phyloP scores from a whole-genome alignment of 352 stramenopile genomes.

The Phytophthora capsici region DNA sequence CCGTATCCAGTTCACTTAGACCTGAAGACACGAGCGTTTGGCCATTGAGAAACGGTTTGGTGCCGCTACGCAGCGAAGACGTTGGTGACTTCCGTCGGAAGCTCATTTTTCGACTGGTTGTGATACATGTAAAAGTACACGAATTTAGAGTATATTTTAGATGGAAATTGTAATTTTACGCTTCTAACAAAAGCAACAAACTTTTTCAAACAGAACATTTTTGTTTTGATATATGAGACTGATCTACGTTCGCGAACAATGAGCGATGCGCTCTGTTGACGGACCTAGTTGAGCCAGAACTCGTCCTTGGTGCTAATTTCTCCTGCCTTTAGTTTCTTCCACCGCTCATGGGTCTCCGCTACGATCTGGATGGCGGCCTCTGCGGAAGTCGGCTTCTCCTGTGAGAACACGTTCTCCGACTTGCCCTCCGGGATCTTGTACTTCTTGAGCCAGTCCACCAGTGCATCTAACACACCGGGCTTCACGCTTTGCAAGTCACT shows the following conservation, averaged over 20 bases:
- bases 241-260: conserved; percentile 27
- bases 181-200: conserved; percentile 5
- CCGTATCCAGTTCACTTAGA: conserved; percentile 56
- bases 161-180: too few relatives aligned
- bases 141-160: too few relatives aligned
- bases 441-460: conserved; percentile 97
- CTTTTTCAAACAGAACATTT: conserved; percentile 37
- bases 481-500: conserved; percentile 93
- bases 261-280: conserved; percentile 18
- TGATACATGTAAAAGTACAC: too few relatives aligned
- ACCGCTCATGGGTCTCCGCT: conserved; percentile 68
- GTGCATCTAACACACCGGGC: conserved; percentile 87
- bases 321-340: conserved; percentile 70
- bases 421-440: conserved; percentile 99
- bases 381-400: conserved; percentile 61
- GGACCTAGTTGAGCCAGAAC: conserved; percentile 58
- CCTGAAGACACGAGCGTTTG: conserved; percentile 67
- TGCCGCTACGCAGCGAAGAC: conserved; percentile 10
- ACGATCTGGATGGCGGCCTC: conserved; percentile 74
- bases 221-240: conserved; percentile 31
- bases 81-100: conserved; percentile 7
- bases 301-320: conserved; percentile 68
- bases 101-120: conserved; percentile 5
- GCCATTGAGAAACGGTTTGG: conserved; percentile 75
- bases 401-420: conserved; percentile 92